Evolutionary conservation across 2,329 filamentous ascomycete species (phyloP).

Genomic region (Bisporella sp.): DNA sequence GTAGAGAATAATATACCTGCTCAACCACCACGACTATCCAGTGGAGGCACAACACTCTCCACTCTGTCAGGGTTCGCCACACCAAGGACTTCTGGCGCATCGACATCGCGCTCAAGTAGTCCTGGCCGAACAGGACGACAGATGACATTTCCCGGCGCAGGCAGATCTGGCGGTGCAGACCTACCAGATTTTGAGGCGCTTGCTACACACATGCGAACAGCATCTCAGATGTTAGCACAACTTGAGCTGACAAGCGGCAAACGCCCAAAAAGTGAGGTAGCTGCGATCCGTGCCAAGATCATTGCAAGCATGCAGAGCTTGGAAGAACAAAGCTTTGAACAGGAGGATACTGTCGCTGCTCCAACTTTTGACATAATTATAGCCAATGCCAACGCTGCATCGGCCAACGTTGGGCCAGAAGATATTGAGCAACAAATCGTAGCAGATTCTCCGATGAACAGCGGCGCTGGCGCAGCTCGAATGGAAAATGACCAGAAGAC

Average conservation of each 20-base stretch:
- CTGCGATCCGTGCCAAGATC: conserved; percentile 77
- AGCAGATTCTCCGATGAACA: conserved; percentile 41
- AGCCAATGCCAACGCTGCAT: conserved; percentile 56
- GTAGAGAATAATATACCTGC: conserved; percentile 26
- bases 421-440: conserved; percentile 49
- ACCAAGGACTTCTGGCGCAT: conserved; percentile 62
- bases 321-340: conserved; percentile 77
- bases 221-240: conserved; percentile 81
- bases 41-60: conserved; percentile 53
- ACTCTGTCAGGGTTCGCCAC: conserved; percentile 55
- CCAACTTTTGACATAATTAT: conserved; percentile 81
- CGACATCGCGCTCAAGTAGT: conserved; percentile 61
- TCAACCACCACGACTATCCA: conserved; percentile 50
- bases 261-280: conserved; percentile 71
- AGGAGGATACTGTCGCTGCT: conserved; percentile 52
- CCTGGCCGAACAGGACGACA: conserved; percentile 49
- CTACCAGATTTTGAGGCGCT: conserved; percentile 77
- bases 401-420: conserved; percentile 39
- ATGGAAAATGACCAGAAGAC: conserved; percentile 92
- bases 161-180: conserved; percentile 48
- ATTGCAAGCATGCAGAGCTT: conserved; percentile 86
- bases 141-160: conserved; percentile 50
- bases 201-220: conserved; percentile 81
- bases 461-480: conserved; percentile 67
- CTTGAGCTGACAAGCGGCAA: conserved; percentile 76